These are phyloP conservation scores for Clarireedia hainanense DNA, from an alignment of 2,329 filamentous ascomycete species.

Conservation along the genomic window DNA sequence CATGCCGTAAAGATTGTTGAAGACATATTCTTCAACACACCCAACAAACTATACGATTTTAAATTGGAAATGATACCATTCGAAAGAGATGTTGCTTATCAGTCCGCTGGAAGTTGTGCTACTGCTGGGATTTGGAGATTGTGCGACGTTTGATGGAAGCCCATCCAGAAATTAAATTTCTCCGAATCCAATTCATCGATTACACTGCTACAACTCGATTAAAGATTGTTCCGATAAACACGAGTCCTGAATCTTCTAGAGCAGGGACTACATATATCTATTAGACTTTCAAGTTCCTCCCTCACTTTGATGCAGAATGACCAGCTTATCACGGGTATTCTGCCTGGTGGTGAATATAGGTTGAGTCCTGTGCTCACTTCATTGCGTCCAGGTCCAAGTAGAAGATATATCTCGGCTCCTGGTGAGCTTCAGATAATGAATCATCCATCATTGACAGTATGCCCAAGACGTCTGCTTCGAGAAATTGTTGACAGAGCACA, in stretches of 20 bases:
- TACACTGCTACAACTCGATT: slow-evolving; percentile 62
- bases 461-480: slow-evolving; percentile 58
- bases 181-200: slow-evolving; percentile 73
- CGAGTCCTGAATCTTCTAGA: slow-evolving; percentile 40
- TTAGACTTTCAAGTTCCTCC: slow-evolving; percentile 57
- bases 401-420: slow-evolving; percentile 57
- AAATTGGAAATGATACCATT: slow-evolving; percentile 33
- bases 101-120: background rate
- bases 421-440: slow-evolving; percentile 55
- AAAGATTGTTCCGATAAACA: slow-evolving; percentile 57
- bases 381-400: slow-evolving; percentile 49
- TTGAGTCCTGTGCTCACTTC: slow-evolving; percentile 59
- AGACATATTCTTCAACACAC: slow-evolving; percentile 68
- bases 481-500: slow-evolving; percentile 44
- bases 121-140: slow-evolving; percentile 20
- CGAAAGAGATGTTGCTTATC: background rate
- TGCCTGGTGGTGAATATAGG: slow-evolving; percentile 56
- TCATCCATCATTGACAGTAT: slow-evolving; percentile 44
- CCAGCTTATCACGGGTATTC: slow-evolving; percentile 41
- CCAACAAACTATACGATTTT: slow-evolving; percentile 67
- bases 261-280: slow-evolving; percentile 27
- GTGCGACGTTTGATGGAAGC: slow-evolving; percentile 37
- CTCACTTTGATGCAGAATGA: slow-evolving; percentile 65
- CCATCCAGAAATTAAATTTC: slow-evolving; percentile 49
- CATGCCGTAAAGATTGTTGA: slow-evolving; percentile 58